phyloP scores from a whole-genome alignment of 129 eudicot species.

The Centrapalus pauciflorus region DNA sequence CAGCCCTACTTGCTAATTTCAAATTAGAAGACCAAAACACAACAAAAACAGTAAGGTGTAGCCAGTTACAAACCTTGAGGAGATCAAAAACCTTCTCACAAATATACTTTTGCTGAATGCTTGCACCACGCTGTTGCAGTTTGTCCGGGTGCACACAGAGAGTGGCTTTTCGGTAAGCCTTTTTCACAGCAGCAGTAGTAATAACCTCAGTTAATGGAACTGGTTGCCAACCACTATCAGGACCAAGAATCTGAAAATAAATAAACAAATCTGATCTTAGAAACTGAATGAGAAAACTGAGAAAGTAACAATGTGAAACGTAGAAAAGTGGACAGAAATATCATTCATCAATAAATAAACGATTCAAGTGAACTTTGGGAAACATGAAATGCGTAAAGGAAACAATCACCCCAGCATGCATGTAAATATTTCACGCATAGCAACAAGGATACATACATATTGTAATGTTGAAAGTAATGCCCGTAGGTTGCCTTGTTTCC shows the following conservation, averaged over 20 bases:
- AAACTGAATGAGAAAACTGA: no score
- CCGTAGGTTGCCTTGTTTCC: constrained; percentile 95
- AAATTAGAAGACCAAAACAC: neutral
- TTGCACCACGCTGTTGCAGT: constrained; percentile 98
- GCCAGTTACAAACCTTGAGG: constrained; percentile 60
- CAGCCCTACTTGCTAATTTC: neutral
- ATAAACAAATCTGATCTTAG: neutral
- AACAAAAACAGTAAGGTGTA: neutral
- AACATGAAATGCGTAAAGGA: no score
- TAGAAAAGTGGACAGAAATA: no score
- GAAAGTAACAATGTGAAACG: no score
- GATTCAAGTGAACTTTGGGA: no score
- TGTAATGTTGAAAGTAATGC: constrained; percentile 98
- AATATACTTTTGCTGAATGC: constrained; percentile 81
- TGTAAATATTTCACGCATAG: neutral
- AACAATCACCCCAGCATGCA: no score
- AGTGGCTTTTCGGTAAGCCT: constrained; percentile 92
- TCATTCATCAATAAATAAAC: no score
- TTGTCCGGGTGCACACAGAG: constrained; percentile 97
- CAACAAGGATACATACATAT: constrained; percentile 56
- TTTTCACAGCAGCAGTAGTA: constrained; percentile 87
- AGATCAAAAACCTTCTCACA: constrained; percentile 99
- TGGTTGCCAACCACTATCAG: constrained; percentile 96
- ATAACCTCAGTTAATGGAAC: constrained; percentile 89
- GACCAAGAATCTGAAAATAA: constrained; percentile 78